Evolutionary conservation across 2,329 filamentous ascomycete species (phyloP), one percentile per base, ranked within the genome.

Genomic region (Colletotrichum viniferum): DNA sequence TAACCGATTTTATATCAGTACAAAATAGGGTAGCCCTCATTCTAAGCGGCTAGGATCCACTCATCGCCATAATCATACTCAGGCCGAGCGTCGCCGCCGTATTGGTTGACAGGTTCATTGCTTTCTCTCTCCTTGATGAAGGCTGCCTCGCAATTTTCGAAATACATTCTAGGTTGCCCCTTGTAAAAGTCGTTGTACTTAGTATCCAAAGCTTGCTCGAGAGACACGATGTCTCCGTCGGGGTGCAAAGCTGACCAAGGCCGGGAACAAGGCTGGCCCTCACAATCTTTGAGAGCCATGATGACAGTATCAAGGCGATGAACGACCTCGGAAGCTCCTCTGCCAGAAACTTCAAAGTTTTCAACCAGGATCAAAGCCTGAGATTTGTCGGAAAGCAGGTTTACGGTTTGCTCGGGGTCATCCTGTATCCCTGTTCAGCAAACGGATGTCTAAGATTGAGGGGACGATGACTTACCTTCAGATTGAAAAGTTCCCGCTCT

Each of bases 401-500:
- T 48, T 5, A 48, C 18, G 38, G 38, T 48, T 48, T 48, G 38
- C 18, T 48, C 38, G 38, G 38, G 38, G 18, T 48, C 38, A 48
- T 48, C 38, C 38, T 48, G 18, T 48, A 5, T 7, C 38, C 18
- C 3, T 48, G 38, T n/a, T 48, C 1, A 48, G 38, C 18, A 48
- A n/a, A 48, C 12, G 18, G 38, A 48, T 48, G 18, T n/a, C 1
- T 48, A 48, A 12, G 38, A 48, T 48, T 48, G 38, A 5, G n/a
- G 38, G 18, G 9, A n/a, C 18, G 9, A 48, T 48, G 63, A 32
- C 16, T 30, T 80, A 89, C 89, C 71, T 83, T 86, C 13, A 91
- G 77, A 16, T 89, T 84, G 77, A 89, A 91, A 1, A 88, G 82
- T 76, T 90, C 87, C 30, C 86, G 84, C 76, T 81, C 79, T 34